Conservation (phyloP, 805 yeast species). For the Candida ortonii region DNA sequence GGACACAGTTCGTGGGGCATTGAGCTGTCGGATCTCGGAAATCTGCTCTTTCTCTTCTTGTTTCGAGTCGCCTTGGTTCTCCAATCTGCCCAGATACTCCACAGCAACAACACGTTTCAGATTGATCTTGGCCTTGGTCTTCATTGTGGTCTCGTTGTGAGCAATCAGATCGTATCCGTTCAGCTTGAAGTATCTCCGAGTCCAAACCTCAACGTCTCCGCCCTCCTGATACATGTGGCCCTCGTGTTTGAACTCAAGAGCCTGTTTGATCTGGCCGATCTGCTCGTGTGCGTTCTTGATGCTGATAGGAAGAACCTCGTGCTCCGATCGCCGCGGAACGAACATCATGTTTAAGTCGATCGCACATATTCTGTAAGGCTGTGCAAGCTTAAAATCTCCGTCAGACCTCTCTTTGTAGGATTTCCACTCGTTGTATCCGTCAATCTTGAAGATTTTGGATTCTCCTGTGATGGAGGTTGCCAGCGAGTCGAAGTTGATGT, state of each 20-base stretch:
- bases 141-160: constrained; percentile 64
- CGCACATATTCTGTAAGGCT: constrained; percentile 63
- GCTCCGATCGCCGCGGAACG: constrained; percentile 57
- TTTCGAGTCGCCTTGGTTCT: constrained; percentile 21
- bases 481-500: constrained; percentile 58
- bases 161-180: constrained; percentile 72
- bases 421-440: constrained; percentile 84
- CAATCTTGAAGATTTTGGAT: constrained; percentile 49
- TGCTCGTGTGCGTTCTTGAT: constrained; percentile 51
- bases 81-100: constrained; percentile 39
- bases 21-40: constrained; percentile 17
- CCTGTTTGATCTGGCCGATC: constrained; percentile 35
- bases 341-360: constrained; percentile 66
- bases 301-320: constrained; percentile 69
- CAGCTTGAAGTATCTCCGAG: constrained; percentile 72
- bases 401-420: constrained; percentile 30
- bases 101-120: constrained; percentile 62
- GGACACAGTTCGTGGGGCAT: constrained; percentile 27
- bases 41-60: constrained; percentile 11
- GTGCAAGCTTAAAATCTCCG: constrained; percentile 32
- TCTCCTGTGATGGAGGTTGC: constrained; percentile 55
- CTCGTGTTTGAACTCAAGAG: constrained; percentile 37
- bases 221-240: constrained; percentile 88
- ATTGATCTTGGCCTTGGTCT: constrained; percentile 74
- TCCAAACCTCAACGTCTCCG: constrained; percentile 77